Conservation (phyloP, 768 basidiomycete species). For the Phlegmacium glaucopus region DNA sequence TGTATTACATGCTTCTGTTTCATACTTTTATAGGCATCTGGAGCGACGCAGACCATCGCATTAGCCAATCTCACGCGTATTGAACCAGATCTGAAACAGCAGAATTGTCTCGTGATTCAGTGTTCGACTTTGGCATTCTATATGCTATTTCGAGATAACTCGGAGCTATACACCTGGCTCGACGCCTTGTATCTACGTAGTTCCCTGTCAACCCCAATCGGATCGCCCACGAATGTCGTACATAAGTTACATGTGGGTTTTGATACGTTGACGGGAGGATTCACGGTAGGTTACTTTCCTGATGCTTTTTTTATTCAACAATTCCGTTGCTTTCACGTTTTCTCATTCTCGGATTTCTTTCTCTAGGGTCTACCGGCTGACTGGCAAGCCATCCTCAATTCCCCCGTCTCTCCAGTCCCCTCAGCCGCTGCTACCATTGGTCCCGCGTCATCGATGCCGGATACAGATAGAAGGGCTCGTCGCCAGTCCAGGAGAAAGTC, state of each 20-base stretch:
- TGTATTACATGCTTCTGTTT: too few species aligned
- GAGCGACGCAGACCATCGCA: constrained; percentile 19
- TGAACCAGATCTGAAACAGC: constrained; percentile 22
- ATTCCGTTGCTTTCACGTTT: not conserved
- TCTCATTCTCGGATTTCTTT: not conserved
- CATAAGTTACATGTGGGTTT: constrained; percentile 32
- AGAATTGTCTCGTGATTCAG: constrained; percentile 21
- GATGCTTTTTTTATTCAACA: not conserved
- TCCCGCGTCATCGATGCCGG: not conserved
- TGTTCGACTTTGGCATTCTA: constrained; percentile 24
- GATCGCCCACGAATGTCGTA: constrained; percentile 28
- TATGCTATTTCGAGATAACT: constrained; percentile 25
- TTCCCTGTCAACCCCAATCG: constrained; percentile 22
- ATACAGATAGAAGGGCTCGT: constrained; percentile 11
- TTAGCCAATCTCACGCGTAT: constrained; percentile 22
- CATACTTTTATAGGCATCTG: constrained; percentile 34
- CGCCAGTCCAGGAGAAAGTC: constrained; percentile 16
- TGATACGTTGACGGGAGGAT: constrained; percentile 26
- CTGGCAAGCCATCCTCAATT: constrained; percentile 13
- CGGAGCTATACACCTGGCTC: constrained; percentile 28
- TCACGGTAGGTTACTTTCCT: constrained; percentile 16
- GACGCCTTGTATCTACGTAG: constrained; percentile 28
- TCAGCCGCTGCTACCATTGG: too few species aligned
- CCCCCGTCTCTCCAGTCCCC: not conserved
- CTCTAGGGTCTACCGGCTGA: constrained; percentile 14